phyloP scores from a whole-genome alignment of 768 basidiomycete species.

The Panellus pusillus region DNA sequence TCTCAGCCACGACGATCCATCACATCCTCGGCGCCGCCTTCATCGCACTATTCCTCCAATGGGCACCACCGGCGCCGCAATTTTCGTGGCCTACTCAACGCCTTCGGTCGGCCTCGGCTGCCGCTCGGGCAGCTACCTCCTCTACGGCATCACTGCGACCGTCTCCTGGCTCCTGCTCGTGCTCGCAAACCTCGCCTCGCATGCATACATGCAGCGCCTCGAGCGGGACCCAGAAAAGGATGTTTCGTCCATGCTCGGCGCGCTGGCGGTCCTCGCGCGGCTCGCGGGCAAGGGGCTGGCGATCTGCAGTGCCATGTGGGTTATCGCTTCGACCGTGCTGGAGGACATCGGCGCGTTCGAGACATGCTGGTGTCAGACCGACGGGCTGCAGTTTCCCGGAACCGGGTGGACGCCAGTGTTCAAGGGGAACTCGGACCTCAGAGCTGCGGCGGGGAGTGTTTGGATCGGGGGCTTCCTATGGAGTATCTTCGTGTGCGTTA shows the following conservation, averaged over 20 bases:
- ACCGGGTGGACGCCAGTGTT: conserved; percentile 11
- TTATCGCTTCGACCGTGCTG: conserved; percentile 14
- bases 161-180: conserved; percentile 30
- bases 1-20: background rate
- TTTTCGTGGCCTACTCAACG: conserved; percentile 21
- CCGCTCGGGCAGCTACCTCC: conserved; percentile 31
- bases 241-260: background rate
- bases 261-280: conserved; percentile 7
- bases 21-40: conserved; percentile 27
- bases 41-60: conserved; percentile 29
- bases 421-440: conserved; percentile 1
- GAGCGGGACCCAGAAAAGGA: background rate
- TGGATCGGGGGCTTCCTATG: conserved; percentile 13
- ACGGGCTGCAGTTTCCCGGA: background rate
- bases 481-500: background rate
- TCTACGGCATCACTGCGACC: conserved; percentile 30
- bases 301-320: conserved; percentile 16
- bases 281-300: conserved; percentile 14
- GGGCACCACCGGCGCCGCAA: conserved; percentile 30
- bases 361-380: conserved; percentile 20
- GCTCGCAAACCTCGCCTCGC: conserved; percentile 23
- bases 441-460: background rate
- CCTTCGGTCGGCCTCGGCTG: conserved; percentile 31
- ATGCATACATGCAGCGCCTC: conserved; percentile 8
- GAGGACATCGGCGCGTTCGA: conserved; percentile 17